phyloP scores from a whole-genome alignment of 345 rosid genomes.

The Eucalyptus viminalis region DNA sequence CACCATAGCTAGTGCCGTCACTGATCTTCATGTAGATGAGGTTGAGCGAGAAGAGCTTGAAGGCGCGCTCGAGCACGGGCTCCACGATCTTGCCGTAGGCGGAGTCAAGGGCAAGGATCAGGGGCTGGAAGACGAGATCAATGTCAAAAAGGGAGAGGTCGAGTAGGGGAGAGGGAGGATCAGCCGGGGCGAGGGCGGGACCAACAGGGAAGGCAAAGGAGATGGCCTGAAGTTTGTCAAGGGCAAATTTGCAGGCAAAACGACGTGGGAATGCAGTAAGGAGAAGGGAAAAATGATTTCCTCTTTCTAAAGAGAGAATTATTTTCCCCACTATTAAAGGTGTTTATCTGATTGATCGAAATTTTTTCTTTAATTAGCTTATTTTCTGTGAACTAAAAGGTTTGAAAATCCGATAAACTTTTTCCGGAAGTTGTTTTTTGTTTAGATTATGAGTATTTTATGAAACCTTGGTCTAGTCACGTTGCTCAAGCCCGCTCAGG shows the following conservation, averaged over 20 bases:
- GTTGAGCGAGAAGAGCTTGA: slow-evolving; percentile 58
- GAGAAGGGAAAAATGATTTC: too few relatives aligned
- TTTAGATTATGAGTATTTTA: not conserved
- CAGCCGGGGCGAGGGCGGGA: not conserved
- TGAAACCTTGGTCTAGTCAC: not conserved
- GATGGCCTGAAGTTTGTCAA: slow-evolving; percentile 62
- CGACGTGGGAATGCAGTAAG: slow-evolving; percentile 48
- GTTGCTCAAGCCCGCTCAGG: not conserved
- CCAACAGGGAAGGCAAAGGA: not conserved
- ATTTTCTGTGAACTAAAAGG: not conserved
- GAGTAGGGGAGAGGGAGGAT: slow-evolving; percentile 32
- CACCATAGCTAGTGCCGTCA: not conserved
- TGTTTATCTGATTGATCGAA: not conserved
- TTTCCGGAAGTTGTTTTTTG: not conserved
- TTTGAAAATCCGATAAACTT: too few relatives aligned
- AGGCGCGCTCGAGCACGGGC: slow-evolving; percentile 70
- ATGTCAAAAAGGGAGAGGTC: slow-evolving; percentile 53
- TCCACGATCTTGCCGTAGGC: slow-evolving; percentile 57
- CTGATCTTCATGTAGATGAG: slow-evolving; percentile 46
- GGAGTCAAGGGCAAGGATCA: slow-evolving; percentile 59
- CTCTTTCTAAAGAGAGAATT: too few relatives aligned
- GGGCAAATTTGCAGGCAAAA: slow-evolving; percentile 69
- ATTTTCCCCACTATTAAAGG: too few relatives aligned
- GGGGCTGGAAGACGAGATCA: slow-evolving; percentile 34
- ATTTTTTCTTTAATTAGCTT: too few relatives aligned